Evolutionary conservation across 2,329 filamentous ascomycete genomes (phyloP).

Genomic region (Didymellaceae sp.): DNA sequence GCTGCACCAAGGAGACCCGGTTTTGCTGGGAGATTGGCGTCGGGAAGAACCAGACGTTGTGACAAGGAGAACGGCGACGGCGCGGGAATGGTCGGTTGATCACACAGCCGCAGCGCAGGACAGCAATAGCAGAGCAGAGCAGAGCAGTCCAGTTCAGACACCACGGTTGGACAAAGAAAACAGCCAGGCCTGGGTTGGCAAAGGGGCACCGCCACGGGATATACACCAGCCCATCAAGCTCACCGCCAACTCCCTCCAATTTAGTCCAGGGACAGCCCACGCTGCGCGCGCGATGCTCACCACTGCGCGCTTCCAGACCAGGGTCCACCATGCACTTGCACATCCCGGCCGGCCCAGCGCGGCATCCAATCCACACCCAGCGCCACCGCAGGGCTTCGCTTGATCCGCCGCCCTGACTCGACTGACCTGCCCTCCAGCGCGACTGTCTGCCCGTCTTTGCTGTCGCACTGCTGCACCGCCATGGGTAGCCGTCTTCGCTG

Average conservation of each 20-base stretch:
- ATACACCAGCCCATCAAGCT: constrained; percentile 13
- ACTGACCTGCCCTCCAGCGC: not conserved
- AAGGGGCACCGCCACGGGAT: constrained; percentile 10
- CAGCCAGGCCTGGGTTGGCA: too few species aligned
- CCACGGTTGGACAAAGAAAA: too few species aligned
- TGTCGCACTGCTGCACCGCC: constrained; percentile 11
- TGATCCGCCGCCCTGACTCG: constrained; percentile 9
- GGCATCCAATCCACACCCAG: constrained; percentile 5
- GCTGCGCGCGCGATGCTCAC: constrained; percentile 11
- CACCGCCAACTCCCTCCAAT: constrained; percentile 16
- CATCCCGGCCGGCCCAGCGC: constrained; percentile 5
- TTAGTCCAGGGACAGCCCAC: constrained; percentile 12
- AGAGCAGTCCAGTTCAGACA: too few species aligned
- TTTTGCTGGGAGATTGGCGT: constrained; percentile 17
- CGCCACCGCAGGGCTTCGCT: not conserved
- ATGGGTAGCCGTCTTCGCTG: constrained; percentile 20
- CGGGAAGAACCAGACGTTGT: constrained; percentile 8
- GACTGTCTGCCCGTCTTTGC: not conserved
- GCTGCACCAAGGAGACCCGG: constrained; percentile 11
- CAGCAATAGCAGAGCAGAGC: not conserved
- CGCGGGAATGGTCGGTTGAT: constrained; percentile 4
- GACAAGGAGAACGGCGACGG: constrained; percentile 6
- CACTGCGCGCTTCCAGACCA: constrained; percentile 13
- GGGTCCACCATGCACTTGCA: constrained; percentile 12
- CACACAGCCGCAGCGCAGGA: constrained; percentile 7